phyloP scores from a whole-genome alignment of 2,329 filamentous ascomycete genomes.

The Sporothrix pseudoabietina region DNA sequence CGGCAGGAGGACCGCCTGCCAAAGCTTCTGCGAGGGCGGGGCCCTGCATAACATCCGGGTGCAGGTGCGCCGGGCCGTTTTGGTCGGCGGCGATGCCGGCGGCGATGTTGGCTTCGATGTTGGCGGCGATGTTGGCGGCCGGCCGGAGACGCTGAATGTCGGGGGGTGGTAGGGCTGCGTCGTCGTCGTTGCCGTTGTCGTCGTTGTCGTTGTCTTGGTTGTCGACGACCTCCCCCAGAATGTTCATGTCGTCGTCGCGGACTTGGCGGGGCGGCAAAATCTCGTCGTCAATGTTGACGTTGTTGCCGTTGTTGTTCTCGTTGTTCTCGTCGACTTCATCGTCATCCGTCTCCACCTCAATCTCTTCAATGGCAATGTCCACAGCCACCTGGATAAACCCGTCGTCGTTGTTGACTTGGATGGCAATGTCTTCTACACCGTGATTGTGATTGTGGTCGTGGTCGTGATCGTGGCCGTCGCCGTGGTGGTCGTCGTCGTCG shows the following conservation, averaged over 20 bases:
- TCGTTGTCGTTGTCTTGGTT: slow-evolving; percentile 35
- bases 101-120: not conserved
- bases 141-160: not conserved
- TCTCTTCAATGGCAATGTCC: slow-evolving; percentile 30
- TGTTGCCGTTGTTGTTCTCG: not conserved
- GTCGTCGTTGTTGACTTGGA: not conserved
- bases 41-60: not conserved
- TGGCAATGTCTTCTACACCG: not conserved
- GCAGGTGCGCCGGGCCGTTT: not conserved
- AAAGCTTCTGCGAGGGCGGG: not conserved
- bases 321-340: not conserved
- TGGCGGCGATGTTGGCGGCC: not conserved
- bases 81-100: not conserved
- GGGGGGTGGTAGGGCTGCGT: slow-evolving; percentile 30
- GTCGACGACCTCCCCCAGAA: slow-evolving; percentile 4
- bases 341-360: not conserved
- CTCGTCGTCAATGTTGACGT: slow-evolving; percentile 1
- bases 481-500: not conserved
- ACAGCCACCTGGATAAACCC: slow-evolving; percentile 28
- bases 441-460: not conserved
- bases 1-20: not conserved
- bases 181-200: slow-evolving; percentile 36
- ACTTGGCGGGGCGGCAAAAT: slow-evolving; percentile 5
- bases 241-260: not conserved
- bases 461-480: not conserved